phyloP scores from a whole-genome alignment of 768 basidiomycete genomes.

The Cystofilobasidium capitatum region DNA sequence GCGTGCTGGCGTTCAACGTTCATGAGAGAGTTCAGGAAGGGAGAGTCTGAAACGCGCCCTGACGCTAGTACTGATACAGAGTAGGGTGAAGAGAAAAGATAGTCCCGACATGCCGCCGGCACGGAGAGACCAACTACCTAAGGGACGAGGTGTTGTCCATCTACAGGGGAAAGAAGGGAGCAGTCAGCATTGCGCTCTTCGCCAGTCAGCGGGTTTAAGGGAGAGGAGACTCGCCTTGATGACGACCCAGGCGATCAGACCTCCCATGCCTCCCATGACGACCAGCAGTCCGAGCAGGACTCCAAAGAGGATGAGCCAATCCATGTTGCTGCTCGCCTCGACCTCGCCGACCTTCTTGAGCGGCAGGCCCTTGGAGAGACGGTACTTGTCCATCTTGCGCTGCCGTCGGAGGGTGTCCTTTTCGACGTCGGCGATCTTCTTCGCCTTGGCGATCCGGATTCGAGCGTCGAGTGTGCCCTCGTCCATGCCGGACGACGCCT shows the following conservation, averaged over 20 bases:
- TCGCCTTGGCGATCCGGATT: constrained; percentile 34
- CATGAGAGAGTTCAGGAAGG: too few species aligned
- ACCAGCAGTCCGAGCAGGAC: neutral
- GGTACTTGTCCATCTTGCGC: constrained; percentile 18
- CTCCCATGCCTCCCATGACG: constrained; percentile 29
- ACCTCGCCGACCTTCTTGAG: neutral
- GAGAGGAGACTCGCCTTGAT: constrained; percentile 20
- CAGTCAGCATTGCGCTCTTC: neutral
- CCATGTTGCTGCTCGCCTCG: constrained; percentile 5
- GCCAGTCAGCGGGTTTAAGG: too few species aligned
- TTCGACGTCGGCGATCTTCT: constrained; percentile 28
- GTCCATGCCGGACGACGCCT: constrained; percentile 31
- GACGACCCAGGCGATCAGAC: constrained; percentile 29
- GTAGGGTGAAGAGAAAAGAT: too few species aligned
- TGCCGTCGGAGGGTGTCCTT: constrained; percentile 10
- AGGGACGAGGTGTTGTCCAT: neutral
- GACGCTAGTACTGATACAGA: too few species aligned
- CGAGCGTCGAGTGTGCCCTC: constrained; percentile 38
- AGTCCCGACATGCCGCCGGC: too few species aligned
- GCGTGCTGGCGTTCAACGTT: too few species aligned
- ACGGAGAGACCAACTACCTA: too few species aligned
- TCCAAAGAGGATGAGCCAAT: neutral
- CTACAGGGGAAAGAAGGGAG: neutral
- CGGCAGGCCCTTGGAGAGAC: constrained; percentile 24
- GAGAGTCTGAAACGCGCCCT: too few species aligned